phyloP scores from a whole-genome alignment of 2,329 filamentous ascomycete species.

The Dothideomycetes sp. region DNA sequence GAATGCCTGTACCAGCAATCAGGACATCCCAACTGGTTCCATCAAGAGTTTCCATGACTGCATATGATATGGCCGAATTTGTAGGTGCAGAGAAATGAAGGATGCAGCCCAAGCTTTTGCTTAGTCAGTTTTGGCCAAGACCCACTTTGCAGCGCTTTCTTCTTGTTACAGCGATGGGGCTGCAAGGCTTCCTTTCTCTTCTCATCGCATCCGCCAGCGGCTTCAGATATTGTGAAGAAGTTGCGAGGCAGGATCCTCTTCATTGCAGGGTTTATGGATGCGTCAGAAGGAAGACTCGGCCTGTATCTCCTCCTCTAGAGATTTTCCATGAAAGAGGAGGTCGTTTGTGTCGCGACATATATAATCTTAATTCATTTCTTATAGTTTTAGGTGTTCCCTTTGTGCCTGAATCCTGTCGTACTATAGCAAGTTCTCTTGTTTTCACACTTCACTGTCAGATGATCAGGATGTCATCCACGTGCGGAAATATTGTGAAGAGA shows the following conservation, averaged over 20 bases:
- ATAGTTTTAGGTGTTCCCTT: too few species aligned
- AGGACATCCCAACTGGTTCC: conserved; percentile 41
- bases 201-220: conserved; percentile 21
- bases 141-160: conserved; percentile 9
- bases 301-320: conserved; percentile 42
- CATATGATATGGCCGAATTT: background rate
- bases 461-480: too few species aligned
- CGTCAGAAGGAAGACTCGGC: conserved; percentile 33
- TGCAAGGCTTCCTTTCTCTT: conserved; percentile 9
- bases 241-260: conserved; percentile 23
- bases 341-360: conserved; percentile 39
- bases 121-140: conserved; percentile 3
- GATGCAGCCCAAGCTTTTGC: conserved; percentile 4
- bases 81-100: conserved; percentile 6
- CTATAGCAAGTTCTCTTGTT: too few species aligned
- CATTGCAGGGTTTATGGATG: conserved; percentile 29
- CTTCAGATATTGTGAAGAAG: conserved; percentile 15
- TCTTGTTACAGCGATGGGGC: background rate
- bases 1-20: conserved; percentile 41
- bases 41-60: conserved; percentile 38
- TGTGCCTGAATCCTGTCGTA: too few species aligned
- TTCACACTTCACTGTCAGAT: too few species aligned
- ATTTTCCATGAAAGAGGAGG: conserved; percentile 35
- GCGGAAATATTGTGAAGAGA: too few species aligned
- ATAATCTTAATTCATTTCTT: background rate